Percentiles rank a stretch among this genome's conserved stretches.
phyloP scores from a whole-genome alignment of 768 basidiomycete species.

The Lactarius evosmus region DNA sequence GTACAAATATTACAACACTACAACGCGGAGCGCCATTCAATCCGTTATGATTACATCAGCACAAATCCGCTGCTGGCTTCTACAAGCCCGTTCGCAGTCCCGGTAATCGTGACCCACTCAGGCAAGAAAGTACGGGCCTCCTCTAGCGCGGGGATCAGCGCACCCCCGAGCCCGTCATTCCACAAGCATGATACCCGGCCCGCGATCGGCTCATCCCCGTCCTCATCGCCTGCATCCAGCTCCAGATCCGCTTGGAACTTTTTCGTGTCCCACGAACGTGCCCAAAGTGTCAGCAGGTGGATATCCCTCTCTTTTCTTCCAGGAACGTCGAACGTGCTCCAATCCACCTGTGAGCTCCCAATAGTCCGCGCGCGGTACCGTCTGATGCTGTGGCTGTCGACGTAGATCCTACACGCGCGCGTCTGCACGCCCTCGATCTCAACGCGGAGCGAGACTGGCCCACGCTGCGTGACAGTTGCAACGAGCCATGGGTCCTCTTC shows the following conservation, averaged over 20 bases:
- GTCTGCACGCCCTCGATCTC: slow-evolving; percentile 56
- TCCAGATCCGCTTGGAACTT: slow-evolving; percentile 22
- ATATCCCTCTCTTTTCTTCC: background rate
- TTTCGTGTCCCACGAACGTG: slow-evolving; percentile 19
- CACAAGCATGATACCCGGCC: slow-evolving; percentile 24
- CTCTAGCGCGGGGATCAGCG: slow-evolving; percentile 18
- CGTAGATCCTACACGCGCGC: slow-evolving; percentile 58
- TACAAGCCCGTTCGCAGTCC: slow-evolving; percentile 11
- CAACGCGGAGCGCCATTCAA: no score
- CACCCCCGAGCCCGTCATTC: slow-evolving; percentile 19
- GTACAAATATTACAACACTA: background rate
- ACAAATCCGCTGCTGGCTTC: background rate
- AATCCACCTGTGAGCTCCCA: background rate
- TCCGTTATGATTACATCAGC: background rate
- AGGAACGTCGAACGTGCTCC: slow-evolving; percentile 23
- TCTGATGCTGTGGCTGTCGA: slow-evolving; percentile 39
- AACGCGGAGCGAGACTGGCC: slow-evolving; percentile 47
- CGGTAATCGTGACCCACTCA: slow-evolving; percentile 24
- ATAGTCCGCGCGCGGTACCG: slow-evolving; percentile 19
- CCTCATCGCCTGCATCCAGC: background rate
- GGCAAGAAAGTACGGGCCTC: slow-evolving; percentile 25
- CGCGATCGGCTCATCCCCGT: background rate
- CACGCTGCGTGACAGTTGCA: slow-evolving; percentile 41
- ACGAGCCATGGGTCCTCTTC: slow-evolving; percentile 42
- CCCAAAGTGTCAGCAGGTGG: slow-evolving; percentile 15